Evolutionary conservation across 2,329 filamentous ascomycete genomes (phyloP).

Genomic region (Curvularia verruculosa): DNA sequence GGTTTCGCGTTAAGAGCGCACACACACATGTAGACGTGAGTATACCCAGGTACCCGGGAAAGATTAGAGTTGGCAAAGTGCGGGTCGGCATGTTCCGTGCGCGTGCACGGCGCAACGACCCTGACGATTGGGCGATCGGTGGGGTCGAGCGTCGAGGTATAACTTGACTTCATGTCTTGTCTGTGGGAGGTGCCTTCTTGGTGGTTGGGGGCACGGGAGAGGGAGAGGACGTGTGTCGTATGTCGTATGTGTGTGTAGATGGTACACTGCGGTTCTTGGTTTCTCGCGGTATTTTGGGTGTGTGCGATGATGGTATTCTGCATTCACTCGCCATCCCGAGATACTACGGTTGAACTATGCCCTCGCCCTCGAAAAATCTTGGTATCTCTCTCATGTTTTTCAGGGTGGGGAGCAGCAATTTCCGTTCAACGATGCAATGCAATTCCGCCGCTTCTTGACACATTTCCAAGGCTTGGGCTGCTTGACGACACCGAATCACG

Average conservation of each 20-base stretch:
- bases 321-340: background rate
- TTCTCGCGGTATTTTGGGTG: background rate
- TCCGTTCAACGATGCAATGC: background rate
- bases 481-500: slow-evolving; percentile 2
- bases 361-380: too few species aligned
- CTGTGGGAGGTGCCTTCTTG: too few species aligned
- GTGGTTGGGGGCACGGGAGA: too few species aligned
- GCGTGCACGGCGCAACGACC: slow-evolving; percentile 1
- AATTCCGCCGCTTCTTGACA: slow-evolving; percentile 15
- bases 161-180: slow-evolving; percentile 2
- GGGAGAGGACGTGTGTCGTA: background rate
- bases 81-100: background rate
- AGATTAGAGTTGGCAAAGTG: background rate
- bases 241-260: background rate
- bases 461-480: too few species aligned
- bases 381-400: slow-evolving; percentile 17
- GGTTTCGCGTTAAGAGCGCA: slow-evolving; percentile 7
- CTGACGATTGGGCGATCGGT: slow-evolving; percentile 5
- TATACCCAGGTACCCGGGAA: slow-evolving; percentile 15
- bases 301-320: background rate
- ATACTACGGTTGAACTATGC: background rate
- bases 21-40: slow-evolving; percentile 10
- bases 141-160: slow-evolving; percentile 8
- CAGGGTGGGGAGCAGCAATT: slow-evolving; percentile 12
- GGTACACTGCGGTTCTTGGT: background rate